Conservation (phyloP, 331 rosid genomes). For the Erythrophleum ivorense region DNA sequence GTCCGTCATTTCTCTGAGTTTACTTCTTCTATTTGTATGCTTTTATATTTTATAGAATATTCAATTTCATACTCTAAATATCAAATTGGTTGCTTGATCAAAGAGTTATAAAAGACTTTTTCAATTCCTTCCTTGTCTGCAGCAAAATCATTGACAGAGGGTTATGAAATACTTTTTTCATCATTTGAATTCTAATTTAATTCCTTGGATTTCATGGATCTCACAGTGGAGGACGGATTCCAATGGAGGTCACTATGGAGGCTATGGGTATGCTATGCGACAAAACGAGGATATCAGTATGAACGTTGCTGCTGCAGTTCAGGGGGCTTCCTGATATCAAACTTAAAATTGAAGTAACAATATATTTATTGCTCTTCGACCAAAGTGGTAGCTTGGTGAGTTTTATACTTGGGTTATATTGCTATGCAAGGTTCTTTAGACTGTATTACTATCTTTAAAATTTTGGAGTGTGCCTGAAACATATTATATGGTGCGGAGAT, state of each 20-base stretch:
- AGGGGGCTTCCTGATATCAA: conserved; percentile 69
- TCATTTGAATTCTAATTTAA: conserved; percentile 35
- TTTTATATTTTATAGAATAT: conserved; percentile 7
- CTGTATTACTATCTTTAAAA: conserved; percentile 49
- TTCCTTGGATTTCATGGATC: conserved; percentile 20
- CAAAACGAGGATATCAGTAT: conserved; percentile 66
- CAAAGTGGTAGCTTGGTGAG: conserved; percentile 55
- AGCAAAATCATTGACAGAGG: neutral
- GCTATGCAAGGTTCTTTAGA: conserved; percentile 37
- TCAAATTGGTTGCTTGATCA: neutral
- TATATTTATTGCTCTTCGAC: conserved; percentile 55
- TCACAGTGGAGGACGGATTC: conserved; percentile 88
- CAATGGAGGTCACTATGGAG: conserved; percentile 73
- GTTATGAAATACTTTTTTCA: neutral
- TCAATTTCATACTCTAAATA: conserved; percentile 1
- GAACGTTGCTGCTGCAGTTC: conserved; percentile 66
- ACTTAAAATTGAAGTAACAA: conserved; percentile 49
- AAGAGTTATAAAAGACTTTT: neutral
- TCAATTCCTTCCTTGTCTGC: neutral
- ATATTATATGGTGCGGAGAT: conserved; percentile 42
- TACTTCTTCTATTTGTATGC: conserved; percentile 1
- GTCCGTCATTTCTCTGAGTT: conserved; percentile 1
- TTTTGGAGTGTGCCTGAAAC: conserved; percentile 53
- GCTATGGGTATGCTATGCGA: conserved; percentile 56
- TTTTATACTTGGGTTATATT: conserved; percentile 54